These are phyloP conservation scores for Dentipellis sp. DNA, from an alignment of 768 basidiomycete species.

Conservation along the genomic window DNA sequence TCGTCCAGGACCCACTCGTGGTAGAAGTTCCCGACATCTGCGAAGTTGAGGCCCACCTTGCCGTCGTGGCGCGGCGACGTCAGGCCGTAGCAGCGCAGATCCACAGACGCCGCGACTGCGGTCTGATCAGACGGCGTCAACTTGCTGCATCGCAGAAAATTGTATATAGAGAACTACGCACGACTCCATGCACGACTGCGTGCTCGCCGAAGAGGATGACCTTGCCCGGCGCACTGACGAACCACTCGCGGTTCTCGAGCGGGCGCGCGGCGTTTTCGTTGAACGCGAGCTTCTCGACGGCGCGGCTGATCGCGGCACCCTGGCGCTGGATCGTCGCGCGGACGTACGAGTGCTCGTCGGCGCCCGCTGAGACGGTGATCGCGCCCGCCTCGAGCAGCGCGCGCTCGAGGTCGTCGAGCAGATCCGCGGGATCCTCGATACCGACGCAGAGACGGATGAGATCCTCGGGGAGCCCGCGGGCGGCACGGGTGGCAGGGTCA, in stretches of 20 bases:
- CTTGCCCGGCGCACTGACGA: constrained; percentile 95
- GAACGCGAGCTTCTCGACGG: constrained; percentile 58
- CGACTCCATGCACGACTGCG: constrained; percentile 95
- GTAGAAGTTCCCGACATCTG: constrained; percentile 70
- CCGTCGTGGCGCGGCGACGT: constrained; percentile 66
- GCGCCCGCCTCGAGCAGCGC: constrained; percentile 90
- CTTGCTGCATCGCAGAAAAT: background rate
- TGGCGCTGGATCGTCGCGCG: constrained; percentile 28
- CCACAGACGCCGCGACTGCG: constrained; percentile 90
- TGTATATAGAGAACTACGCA: constrained; percentile 33
- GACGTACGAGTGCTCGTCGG: constrained; percentile 40
- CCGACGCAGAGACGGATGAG: constrained; percentile 97
- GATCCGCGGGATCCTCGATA: constrained; percentile 89
- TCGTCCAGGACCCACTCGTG: constrained; percentile 72
- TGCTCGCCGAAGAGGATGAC: constrained; percentile 98
- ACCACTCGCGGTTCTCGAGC: constrained; percentile 50
- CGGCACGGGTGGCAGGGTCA: constrained; percentile 90
- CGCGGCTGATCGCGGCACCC: constrained; percentile 36
- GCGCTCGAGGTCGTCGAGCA: constrained; percentile 91
- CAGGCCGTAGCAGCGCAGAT: constrained; percentile 90
- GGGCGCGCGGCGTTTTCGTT: constrained; percentile 17
- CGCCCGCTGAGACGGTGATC: constrained; percentile 46
- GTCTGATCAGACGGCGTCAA: constrained; percentile 40
- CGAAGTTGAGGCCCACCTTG: constrained; percentile 66
- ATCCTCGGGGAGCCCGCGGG: constrained; percentile 95